Percentiles rank a stretch among this genome's conserved stretches.
These are phyloP conservation scores for Tranzscheliella williamsii DNA, from an alignment of 1,284 basidiomycete species.

Conservation along the genomic window DNA sequence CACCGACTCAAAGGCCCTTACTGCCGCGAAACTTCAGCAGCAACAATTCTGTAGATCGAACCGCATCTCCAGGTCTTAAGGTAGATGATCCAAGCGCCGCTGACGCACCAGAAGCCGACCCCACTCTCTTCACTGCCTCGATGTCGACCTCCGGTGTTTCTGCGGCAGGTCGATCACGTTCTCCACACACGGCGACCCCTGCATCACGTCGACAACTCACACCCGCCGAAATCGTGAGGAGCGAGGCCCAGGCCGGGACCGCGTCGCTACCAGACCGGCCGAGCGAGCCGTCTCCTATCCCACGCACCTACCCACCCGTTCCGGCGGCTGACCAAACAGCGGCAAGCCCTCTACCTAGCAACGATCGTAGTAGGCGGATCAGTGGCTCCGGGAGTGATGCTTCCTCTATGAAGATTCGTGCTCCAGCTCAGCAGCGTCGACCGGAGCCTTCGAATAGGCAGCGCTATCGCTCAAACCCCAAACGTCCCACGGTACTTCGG, in stretches of 20 bases:
- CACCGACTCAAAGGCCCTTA: constrained; percentile 13
- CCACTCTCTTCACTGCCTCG: constrained; percentile 17
- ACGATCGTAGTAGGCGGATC: too few species aligned
- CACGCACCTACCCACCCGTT: constrained; percentile 15
- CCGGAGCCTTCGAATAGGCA: constrained; percentile 13
- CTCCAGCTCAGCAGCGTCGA: too few species aligned
- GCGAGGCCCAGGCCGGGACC: constrained; percentile 53
- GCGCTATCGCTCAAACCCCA: constrained; percentile 24
- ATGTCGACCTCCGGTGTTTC: constrained; percentile 2
- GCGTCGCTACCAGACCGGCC: constrained; percentile 43
- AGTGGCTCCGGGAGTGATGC: constrained; percentile 22
- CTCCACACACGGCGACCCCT: background rate
- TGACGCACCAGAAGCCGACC: constrained; percentile 15
- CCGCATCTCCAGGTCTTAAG: constrained; percentile 26
- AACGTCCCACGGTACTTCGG: constrained; percentile 22
- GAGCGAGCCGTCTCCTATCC: constrained; percentile 32
- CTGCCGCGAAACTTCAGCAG: constrained; percentile 21
- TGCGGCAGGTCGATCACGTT: background rate
- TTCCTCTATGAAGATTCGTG: too few species aligned
- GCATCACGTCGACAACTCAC: constrained; percentile 15
- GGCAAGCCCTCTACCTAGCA: too few species aligned
- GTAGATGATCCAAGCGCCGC: constrained; percentile 19
- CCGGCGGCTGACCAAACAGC: too few species aligned
- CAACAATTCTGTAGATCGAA: constrained; percentile 22
- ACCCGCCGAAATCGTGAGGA: constrained; percentile 45